A percentile compares a stretch with the other conserved stretches of the same genome.
These are phyloP conservation scores for Pulicaria dysenterica DNA, from an alignment of 129 eudicot species.

Conservation along the genomic window DNA sequence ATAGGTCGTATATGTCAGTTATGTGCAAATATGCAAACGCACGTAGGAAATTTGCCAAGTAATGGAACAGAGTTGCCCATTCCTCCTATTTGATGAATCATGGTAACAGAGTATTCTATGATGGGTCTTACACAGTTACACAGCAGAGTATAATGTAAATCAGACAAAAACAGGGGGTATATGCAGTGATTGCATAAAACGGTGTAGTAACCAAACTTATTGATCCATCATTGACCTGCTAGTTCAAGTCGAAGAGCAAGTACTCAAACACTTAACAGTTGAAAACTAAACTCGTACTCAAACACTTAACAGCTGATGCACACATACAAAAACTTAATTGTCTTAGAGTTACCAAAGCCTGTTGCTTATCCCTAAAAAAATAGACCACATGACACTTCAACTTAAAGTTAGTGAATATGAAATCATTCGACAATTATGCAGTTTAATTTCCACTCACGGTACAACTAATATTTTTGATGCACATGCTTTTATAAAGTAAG, in stretches of 20 bases:
- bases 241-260: background rate
- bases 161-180: background rate
- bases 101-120: background rate
- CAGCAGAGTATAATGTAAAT: background rate
- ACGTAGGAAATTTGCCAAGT: background rate
- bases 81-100: background rate
- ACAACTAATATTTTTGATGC: background rate
- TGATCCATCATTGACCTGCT: background rate
- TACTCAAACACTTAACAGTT: background rate
- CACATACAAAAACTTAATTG: background rate
- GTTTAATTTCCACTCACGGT: background rate
- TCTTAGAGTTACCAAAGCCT: background rate
- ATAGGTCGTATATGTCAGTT: background rate
- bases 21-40: background rate
- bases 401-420: background rate
- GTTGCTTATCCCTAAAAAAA: slow-evolving; percentile 7
- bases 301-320: background rate
- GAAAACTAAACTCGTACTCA: slow-evolving; percentile 11
- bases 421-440: background rate
- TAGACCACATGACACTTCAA: background rate
- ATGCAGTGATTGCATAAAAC: background rate
- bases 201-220: background rate
- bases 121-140: background rate
- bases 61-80: too few species aligned
- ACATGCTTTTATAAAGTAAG: background rate